Evolutionary conservation across 1,284 basidiomycete species (phyloP), one percentile per base, ranked within the genome.

Genomic region (Cryptococcus maquisensis): DNA sequence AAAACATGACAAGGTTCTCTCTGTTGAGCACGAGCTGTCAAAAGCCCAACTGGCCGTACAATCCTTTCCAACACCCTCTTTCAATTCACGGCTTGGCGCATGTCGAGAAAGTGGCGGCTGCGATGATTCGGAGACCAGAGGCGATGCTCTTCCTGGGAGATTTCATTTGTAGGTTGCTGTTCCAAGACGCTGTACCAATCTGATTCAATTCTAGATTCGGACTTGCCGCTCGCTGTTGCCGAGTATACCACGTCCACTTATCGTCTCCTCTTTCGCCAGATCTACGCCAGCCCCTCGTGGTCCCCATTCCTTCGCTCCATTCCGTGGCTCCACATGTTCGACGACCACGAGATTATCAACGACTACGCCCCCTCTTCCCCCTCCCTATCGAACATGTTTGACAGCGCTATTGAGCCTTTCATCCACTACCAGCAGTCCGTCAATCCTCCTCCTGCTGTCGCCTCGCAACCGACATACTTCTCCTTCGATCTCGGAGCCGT

Each of bases 301-400:
- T 49, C 55, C 12, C 46, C 46, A 12, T 36, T 49, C 16, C 46
- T 56, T 2, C 32, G 39, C 20, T 45, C 40, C 2, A 47, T 56
- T 10, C 55, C 55, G 2, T 56, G 50, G 50, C 23, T 56, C 4
- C 55, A 56, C 46, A 56, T 56, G 55, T 56, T 56, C 28, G 55
- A 56, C 37, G 50, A 56, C 36, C 55, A 52, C 43, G 55, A 56
- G 24, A 56, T 56, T 32, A 49, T 56, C 51, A 56, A 56, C 32
- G 55, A 56, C 39, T 56, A 48, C 20, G 43, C 55, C 3, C 55
- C 55, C n/a, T 37, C 20, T 10, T 28, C 18, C 10, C 28, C 41
- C 16, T 35, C 26, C 21, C 4, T 37, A 7, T n/a, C 26, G 2
- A 15, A 18, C 23, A 44, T 56, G 50, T 56, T 52, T 35, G 36